phyloP scores from a whole-genome alignment of 2,329 filamentous ascomycete genomes.

The Claviceps sp. region DNA sequence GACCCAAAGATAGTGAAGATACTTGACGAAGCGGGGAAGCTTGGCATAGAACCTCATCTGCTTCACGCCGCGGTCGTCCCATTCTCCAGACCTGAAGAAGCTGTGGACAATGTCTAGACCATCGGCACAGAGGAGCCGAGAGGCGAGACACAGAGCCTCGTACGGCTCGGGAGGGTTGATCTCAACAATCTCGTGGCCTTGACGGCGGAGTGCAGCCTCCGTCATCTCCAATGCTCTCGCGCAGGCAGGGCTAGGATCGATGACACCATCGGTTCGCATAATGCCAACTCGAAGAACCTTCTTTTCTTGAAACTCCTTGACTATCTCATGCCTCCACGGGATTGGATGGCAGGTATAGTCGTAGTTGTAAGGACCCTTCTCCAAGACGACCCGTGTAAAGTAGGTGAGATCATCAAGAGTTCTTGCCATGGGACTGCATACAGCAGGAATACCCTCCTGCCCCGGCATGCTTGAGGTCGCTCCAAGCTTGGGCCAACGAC shows the following conservation, averaged over 20 bases:
- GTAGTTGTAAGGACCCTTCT: slow-evolving; percentile 80
- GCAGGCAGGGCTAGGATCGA: slow-evolving; percentile 78
- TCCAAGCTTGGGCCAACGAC: slow-evolving; percentile 78
- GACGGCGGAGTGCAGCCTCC: slow-evolving; percentile 51
- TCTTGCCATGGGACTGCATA: slow-evolving; percentile 86
- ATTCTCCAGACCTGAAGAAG: slow-evolving; percentile 64
- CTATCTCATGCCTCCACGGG: slow-evolving; percentile 55
- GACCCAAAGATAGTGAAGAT: slow-evolving; percentile 82
- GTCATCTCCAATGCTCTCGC: slow-evolving; percentile 59
- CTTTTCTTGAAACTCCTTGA: slow-evolving; percentile 45
- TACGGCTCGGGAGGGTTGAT: slow-evolving; percentile 55
- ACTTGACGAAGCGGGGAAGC: slow-evolving; percentile 62
- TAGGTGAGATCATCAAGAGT: slow-evolving; percentile 73
- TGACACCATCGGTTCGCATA: slow-evolving; percentile 66
- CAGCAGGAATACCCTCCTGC: slow-evolving; percentile 77
- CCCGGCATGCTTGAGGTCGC: slow-evolving; percentile 82
- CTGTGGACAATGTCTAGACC: slow-evolving; percentile 69
- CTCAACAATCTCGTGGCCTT: slow-evolving; percentile 63
- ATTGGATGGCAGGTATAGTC: slow-evolving; percentile 78
- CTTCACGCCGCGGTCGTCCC: slow-evolving; percentile 62
- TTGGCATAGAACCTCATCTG: slow-evolving; percentile 64
- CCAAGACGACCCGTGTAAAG: slow-evolving; percentile 65
- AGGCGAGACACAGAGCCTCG: slow-evolving; percentile 62
- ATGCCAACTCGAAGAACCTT: slow-evolving; percentile 60
- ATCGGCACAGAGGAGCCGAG: slow-evolving; percentile 72